Percentiles rank a stretch among this genome's conserved stretches.
These are phyloP conservation scores for Prunus armeniaca DNA, from an alignment of 306 rosid genomes.

Conservation along the genomic window DNA sequence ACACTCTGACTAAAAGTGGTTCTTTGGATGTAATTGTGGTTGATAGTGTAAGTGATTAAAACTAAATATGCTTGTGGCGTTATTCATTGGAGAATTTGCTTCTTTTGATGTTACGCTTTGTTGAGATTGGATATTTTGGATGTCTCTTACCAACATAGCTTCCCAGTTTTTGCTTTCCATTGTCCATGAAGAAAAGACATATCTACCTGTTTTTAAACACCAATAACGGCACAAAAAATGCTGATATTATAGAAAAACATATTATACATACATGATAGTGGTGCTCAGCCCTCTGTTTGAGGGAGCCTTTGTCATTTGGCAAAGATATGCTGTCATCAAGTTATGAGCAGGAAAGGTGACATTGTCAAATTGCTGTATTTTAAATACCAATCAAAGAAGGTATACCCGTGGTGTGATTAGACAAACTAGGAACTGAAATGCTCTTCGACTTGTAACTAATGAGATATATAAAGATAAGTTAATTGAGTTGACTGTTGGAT, in stretches of 20 bases:
- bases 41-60: slow-evolving; percentile 68
- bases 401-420: neutral
- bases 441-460: neutral
- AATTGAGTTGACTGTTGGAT: neutral
- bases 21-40: slow-evolving; percentile 83
- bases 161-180: neutral
- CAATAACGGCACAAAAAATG: neutral
- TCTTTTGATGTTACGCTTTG: neutral
- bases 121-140: neutral
- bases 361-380: neutral
- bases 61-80: slow-evolving; percentile 4
- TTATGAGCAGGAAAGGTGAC: neutral
- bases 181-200: neutral
- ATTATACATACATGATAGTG: neutral
- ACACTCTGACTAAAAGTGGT: slow-evolving; percentile 78
- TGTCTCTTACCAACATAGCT: neutral
- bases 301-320: neutral
- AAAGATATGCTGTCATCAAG: neutral
- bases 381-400: neutral
- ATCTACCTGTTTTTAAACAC: neutral
- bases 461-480: neutral
- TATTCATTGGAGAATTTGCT: neutral
- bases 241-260: neutral
- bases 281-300: neutral
- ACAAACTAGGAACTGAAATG: neutral